Percentiles rank a stretch among this genome's conserved stretches.
Evolutionary conservation across 2,329 filamentous ascomycete genomes (phyloP).

Genomic region (Colletotrichum simmondsii): DNA sequence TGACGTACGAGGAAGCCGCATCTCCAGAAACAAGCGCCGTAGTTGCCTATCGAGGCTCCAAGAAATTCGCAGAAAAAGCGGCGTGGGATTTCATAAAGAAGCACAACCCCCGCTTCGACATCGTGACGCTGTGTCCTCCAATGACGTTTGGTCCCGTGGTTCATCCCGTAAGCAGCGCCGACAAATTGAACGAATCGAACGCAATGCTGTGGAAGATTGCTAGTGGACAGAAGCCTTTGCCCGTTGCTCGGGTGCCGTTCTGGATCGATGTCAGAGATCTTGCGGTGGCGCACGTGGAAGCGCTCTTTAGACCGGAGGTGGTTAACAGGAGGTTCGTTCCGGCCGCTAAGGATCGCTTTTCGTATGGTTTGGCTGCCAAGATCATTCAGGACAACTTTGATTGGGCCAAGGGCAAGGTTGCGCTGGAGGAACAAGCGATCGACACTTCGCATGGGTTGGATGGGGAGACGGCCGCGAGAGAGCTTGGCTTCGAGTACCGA

Average conservation of each 20-base stretch:
- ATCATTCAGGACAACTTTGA: constrained; percentile 54
- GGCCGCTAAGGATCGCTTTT: constrained; percentile 55
- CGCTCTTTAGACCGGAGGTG: constrained; percentile 48
- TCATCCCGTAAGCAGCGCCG: constrained; percentile 47
- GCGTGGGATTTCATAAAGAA: constrained; percentile 48
- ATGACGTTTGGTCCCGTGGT: constrained; percentile 57
- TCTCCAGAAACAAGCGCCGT: constrained; percentile 51
- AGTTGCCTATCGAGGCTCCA: constrained; percentile 46
- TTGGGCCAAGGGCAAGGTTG: constrained; percentile 45
- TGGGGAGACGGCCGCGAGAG: constrained; percentile 49
- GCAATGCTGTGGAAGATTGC: constrained; percentile 53
- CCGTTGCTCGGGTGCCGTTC: constrained; percentile 50
- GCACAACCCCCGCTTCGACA: constrained; percentile 49
- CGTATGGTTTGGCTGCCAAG: constrained; percentile 54
- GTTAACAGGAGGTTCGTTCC: constrained; percentile 53
- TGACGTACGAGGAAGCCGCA: constrained; percentile 61
- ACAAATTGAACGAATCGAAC: constrained; percentile 55
- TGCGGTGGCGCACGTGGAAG: constrained; percentile 55
- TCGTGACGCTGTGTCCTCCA: constrained; percentile 57
- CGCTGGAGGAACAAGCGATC: constrained; percentile 45
- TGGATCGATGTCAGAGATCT: constrained; percentile 61
- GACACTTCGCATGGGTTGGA: constrained; percentile 54
- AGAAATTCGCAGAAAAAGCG: constrained; percentile 48
- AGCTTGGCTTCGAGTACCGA: constrained; percentile 51
- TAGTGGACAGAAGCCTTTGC: constrained; percentile 47